These are phyloP conservation scores for Cercospora zeae-maydis DNA, from an alignment of 2,329 filamentous ascomycete species.

Conservation along the genomic window DNA sequence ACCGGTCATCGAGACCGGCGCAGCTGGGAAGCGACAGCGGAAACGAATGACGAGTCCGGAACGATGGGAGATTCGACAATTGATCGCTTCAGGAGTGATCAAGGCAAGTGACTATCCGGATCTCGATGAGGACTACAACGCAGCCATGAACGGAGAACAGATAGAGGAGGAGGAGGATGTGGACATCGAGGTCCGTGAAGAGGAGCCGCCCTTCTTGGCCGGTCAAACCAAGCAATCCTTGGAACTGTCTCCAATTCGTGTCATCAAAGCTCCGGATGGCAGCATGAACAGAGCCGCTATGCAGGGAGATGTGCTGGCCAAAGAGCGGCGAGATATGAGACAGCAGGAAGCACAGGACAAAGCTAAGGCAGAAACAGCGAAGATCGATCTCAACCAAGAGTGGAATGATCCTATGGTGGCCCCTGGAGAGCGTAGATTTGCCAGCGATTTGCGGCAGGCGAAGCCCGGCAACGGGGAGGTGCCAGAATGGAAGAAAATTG, in stretches of 20 bases:
- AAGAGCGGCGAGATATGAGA: slow-evolving; percentile 82
- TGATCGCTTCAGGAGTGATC: slow-evolving; percentile 91
- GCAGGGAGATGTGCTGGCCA: slow-evolving; percentile 82
- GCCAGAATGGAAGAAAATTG: slow-evolving; percentile 86
- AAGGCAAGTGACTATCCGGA: slow-evolving; percentile 93
- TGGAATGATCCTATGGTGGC: slow-evolving; percentile 97
- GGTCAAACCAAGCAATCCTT: slow-evolving; percentile 96
- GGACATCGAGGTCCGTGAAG: slow-evolving; percentile 93
- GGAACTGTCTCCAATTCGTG: slow-evolving; percentile 89
- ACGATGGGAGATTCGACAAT: slow-evolving; percentile 93
- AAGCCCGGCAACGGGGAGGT: slow-evolving; percentile 64
- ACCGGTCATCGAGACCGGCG: slow-evolving; percentile 58
- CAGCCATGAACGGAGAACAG: slow-evolving; percentile 78
- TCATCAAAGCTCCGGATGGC: slow-evolving; percentile 97
- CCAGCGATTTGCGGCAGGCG: slow-evolving; percentile 73
- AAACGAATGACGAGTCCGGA: slow-evolving; percentile 97
- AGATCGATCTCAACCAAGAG: slow-evolving; percentile 80
- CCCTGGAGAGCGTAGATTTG: slow-evolving; percentile 81
- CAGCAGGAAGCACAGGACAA: slow-evolving; percentile 83
- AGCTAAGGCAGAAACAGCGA: slow-evolving; percentile 66
- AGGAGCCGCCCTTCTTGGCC: slow-evolving; percentile 91
- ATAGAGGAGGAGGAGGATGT: slow-evolving; percentile 94
- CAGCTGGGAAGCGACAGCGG: slow-evolving; percentile 60
- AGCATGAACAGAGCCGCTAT: slow-evolving; percentile 95
- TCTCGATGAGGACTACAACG: slow-evolving; percentile 88